These are phyloP conservation scores for Stropharia rugosoannulata DNA, from an alignment of 768 basidiomycete species.

Conservation along the genomic window DNA sequence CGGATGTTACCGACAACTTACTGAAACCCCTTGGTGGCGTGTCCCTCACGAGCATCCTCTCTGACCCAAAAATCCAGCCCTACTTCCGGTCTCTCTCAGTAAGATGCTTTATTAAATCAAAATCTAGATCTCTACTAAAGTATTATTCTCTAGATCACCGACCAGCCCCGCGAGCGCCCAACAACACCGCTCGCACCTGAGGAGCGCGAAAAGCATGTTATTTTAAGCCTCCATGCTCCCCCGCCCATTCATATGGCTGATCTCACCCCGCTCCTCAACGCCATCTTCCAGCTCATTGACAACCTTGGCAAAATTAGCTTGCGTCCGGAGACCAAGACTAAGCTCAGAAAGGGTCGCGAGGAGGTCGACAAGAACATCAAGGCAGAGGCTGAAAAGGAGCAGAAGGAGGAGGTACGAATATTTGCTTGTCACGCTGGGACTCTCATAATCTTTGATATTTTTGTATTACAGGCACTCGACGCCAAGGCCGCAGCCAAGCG, in stretches of 20 bases:
- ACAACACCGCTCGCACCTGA: constrained; percentile 43
- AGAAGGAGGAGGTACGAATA: constrained; percentile 62
- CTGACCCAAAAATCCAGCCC: constrained; percentile 60
- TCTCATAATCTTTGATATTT: not conserved
- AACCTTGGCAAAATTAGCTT: constrained; percentile 54
- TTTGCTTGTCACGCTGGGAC: not conserved
- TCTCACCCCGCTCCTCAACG: constrained; percentile 59
- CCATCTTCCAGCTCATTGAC: constrained; percentile 78
- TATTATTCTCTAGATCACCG: constrained; percentile 57
- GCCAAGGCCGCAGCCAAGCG: constrained; percentile 73
- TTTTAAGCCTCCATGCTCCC: constrained; percentile 64
- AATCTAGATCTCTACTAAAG: constrained; percentile 3
- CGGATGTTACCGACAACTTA: constrained; percentile 79
- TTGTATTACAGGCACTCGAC: constrained; percentile 46
- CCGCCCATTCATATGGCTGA: constrained; percentile 44
- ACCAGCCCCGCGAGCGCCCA: constrained; percentile 80
- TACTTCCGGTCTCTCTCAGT: constrained; percentile 89
- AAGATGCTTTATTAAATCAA: constrained; percentile 23
- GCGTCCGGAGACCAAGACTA: constrained; percentile 80
- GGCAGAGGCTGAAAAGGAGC: constrained; percentile 64
- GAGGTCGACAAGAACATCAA: constrained; percentile 68
- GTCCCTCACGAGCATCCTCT: constrained; percentile 54
- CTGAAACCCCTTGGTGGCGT: constrained; percentile 56
- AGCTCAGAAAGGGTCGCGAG: constrained; percentile 73
- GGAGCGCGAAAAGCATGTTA: constrained; percentile 69